phyloP scores from a whole-genome alignment of 2,329 filamentous ascomycete species.

The Trichoderma hamatum region DNA sequence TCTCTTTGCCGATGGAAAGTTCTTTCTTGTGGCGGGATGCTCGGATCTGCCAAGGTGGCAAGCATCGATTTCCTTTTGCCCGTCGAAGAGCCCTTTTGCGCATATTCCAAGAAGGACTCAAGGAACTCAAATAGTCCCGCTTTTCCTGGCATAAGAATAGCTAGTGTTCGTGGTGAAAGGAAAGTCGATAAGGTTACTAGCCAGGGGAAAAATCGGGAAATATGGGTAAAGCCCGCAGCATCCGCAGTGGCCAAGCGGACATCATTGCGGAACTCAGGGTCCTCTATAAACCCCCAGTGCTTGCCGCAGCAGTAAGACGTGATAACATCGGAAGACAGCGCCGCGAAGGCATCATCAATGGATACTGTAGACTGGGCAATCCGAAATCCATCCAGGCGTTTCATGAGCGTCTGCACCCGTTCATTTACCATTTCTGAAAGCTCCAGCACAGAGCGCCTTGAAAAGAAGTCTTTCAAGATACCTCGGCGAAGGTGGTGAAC shows the following conservation, averaged over 20 bases:
- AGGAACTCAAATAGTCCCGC: constrained; percentile 24
- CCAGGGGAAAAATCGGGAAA: constrained; percentile 28
- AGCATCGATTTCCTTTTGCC: constrained; percentile 22
- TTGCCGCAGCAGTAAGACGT: constrained; percentile 29
- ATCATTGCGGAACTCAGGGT: constrained; percentile 24
- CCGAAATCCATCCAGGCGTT: constrained; percentile 19
- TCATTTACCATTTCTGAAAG: constrained; percentile 31
- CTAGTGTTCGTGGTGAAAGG: constrained; percentile 16
- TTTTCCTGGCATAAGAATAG: constrained; percentile 18
- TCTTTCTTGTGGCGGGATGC: constrained; percentile 27
- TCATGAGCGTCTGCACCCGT: constrained; percentile 24
- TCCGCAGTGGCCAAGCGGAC: constrained; percentile 23
- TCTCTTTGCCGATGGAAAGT: constrained; percentile 27
- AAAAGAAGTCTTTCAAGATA: constrained; percentile 34
- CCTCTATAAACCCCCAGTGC: constrained; percentile 28
- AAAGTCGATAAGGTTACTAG: constrained; percentile 18
- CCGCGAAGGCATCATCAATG: constrained; percentile 30
- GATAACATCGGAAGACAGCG: constrained; percentile 32
- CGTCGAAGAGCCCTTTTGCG: background rate
- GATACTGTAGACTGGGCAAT: background rate
- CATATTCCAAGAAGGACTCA: constrained; percentile 1
- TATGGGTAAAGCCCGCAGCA: constrained; percentile 22
- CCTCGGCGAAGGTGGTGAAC: constrained; percentile 27
- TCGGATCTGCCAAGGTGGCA: constrained; percentile 21
- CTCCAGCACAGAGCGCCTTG: constrained; percentile 30